Evolutionary conservation across 352 stramenopile species (phyloP), one percentile per base, ranked within the genome.

Genomic region (Globisporangium echinulatum): DNA sequence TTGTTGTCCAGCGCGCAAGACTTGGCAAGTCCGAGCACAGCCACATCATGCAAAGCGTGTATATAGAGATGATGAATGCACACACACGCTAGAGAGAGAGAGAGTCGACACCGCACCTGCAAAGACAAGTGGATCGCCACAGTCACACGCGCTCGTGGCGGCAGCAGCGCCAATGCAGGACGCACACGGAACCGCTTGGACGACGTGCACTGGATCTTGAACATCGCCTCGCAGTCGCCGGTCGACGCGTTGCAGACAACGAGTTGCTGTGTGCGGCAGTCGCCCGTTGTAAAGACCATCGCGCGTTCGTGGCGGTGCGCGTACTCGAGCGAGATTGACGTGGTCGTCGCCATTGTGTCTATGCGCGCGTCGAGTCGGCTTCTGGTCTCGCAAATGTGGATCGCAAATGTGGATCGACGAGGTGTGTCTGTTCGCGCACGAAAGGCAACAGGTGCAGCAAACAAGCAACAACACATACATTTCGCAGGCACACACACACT

Each of bases 181-280:
- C 66, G 70, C 49, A 82, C 72, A 19, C 75, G 70, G 11, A 84
- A 69, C 36, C 66, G 70, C 15, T 56, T 66, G 47, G 71, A 68
- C 5, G 61, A 66, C 19, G 72, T 80, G 62, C 70, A 68, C 48
- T 80, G 75, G 36, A 85, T 64, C 61, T 82, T 82, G 61, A 80
- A 75, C 14, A 82, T 57, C 25, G 61, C 60, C 19, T 36, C 13
- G 36, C 15, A 7, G 46, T 65, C 62, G 44, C 40, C n/a, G n/a
- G n/a, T n/a, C n/a, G n/a, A n/a, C n/a, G n/a, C 59, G 52, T 70
- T 70, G 7, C 19, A 36, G 15, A 70, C 37, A 0, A 36, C 19
- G 38, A 73, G 13, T 9, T 39, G 15, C 57, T 68, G 59, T 25
- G 60, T 5, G 5, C 44, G n/a, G 43, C 49, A 19, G 43, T 70